Evolutionary conservation across 1,284 basidiomycete species (phyloP), one percentile per base, ranked within the genome.

Genomic region (Tranzscheliella williamsii): DNA sequence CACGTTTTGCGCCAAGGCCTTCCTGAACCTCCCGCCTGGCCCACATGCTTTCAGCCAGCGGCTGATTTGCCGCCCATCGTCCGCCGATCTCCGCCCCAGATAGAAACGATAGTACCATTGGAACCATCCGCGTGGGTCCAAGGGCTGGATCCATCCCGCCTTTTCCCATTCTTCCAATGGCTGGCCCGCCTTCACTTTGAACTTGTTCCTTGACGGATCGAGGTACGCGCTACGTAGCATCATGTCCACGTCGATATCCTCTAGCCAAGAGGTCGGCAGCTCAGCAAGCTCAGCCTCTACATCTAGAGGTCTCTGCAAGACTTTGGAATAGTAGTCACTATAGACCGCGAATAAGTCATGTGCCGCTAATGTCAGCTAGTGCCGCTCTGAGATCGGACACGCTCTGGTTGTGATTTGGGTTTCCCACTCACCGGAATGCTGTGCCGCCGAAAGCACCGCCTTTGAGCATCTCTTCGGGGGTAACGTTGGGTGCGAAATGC

Each of bases 101-200:
- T 79, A 81, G 66, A 81, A 82, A 13, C 80, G 67, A 15, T 71
- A 62, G 71, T 82, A 82, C 70, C 61, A 69, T 37, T 69, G 67
- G 47, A 80, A 80, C 81, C 81, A 82, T 15, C 81, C 81, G 20
- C 81, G 49, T 6, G 80, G 80, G 72, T 82, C 81, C 9, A 73
- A 78, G 4, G 49, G 32, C 54, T 77, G 78, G 17, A 82, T 79
- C 81, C 81, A 82, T 2, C 80, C 80, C 5, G 78, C 72, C 41
- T 80, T 78, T 47, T 82, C 81, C 81, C 81, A 82, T 29, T 81
- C 80, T 36, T 75, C 70, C 16, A 82, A 64, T 12, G 72, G 71
- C 46, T 81, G 80, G 2, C 81, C 80, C 0, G 81, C 81, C 34
- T 77, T 71, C 15, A 80, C 79, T 36, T 67, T 62, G 64, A 79